Evolutionary conservation across 192 early-diverging fungal genomes (phyloP), one percentile per base, ranked within the genome.

Genomic region (Entomortierella parvispora): DNA sequence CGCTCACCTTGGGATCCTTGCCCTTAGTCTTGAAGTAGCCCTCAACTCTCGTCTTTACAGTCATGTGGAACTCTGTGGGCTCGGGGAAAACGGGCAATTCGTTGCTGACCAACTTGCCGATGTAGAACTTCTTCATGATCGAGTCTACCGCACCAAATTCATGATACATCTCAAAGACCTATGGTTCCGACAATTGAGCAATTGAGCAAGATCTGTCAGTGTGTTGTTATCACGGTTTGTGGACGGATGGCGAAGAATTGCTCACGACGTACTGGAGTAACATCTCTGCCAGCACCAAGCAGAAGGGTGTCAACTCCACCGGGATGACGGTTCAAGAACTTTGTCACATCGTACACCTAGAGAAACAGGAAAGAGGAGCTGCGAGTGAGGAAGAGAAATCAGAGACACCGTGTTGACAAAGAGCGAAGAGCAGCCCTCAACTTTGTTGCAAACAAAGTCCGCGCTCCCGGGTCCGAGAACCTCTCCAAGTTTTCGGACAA

Each of bases 271-370:
- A 90, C 88, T 80, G 80, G 87, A 40, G 84, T 85, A 9, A 78
- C 82, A 63, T 85, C 84, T 64, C 80, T 65, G 8, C 84, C 84
- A 28, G 84, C 82, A 58, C 66, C 80, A 26, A 83, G 70, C 23
- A 83, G 61, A 22, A 85, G 69, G 43, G 81, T 77, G 56, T 84
- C 83, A 22, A 71, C 72, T 40, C 83, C 83, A 47, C 84, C 84
- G 8, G 84, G 84, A 51, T 85, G 84, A 28, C 77, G 58, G 12
- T 58, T 66, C 40, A 82, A 34, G 72, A 86, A 86, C 61, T 80
- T 77, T 18, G 85, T 86, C 11, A 86, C 71, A 64, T 86, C 85
- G 33, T 84, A 86, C 4, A 86, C 82, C 74, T 77, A 64, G n/a
- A 22, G 17, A 20, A 33, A 45, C 20, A 22, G 29, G 15, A 8